phyloP scores from a whole-genome alignment of 495 filamentous ascomycete species.

The Aspergillus saccharolyticus region DNA sequence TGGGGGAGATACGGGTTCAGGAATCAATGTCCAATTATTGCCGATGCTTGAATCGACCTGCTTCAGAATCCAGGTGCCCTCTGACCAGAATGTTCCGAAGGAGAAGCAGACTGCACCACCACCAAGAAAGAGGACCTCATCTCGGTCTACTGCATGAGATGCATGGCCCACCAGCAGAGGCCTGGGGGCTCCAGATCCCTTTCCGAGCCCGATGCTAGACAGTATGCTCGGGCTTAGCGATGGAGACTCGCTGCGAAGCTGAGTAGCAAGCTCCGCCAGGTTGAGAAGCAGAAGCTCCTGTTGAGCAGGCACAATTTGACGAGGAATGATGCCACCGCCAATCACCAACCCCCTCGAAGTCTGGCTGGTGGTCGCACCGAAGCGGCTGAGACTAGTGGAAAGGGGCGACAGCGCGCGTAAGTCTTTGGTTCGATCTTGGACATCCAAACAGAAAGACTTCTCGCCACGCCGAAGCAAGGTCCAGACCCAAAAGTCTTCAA shows the following conservation, averaged over 20 bases:
- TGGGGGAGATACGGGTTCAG: conserved; percentile 13
- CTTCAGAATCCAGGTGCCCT: conserved; percentile 47
- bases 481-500: conserved; percentile 57
- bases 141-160: conserved; percentile 39
- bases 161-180: conserved; percentile 67
- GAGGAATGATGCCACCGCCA: conserved; percentile 37
- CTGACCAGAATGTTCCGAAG: conserved; percentile 75
- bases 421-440: conserved; percentile 22
- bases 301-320: conserved; percentile 24
- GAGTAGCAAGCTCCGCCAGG: conserved; percentile 10
- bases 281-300: conserved; percentile 39
- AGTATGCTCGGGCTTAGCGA: conserved; percentile 13
- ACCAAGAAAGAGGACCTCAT: conserved; percentile 57
- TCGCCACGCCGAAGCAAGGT: conserved; percentile 26
- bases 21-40: conserved; percentile 22
- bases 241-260: conserved; percentile 7
- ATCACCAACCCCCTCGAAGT: conserved; percentile 39
- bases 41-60: conserved; percentile 10
- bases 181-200: conserved; percentile 24
- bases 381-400: conserved; percentile 24
- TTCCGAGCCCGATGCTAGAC: conserved; percentile 21
- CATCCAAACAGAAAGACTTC: conserved; percentile 22
- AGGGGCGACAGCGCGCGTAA: conserved; percentile 18
- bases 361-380: conserved; percentile 27
- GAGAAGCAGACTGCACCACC: conserved; percentile 89